Evolutionary conservation across 2,329 filamentous ascomycete genomes (phyloP), one percentile per base, ranked within the genome.

Genomic region (Neonectria ditissima): DNA sequence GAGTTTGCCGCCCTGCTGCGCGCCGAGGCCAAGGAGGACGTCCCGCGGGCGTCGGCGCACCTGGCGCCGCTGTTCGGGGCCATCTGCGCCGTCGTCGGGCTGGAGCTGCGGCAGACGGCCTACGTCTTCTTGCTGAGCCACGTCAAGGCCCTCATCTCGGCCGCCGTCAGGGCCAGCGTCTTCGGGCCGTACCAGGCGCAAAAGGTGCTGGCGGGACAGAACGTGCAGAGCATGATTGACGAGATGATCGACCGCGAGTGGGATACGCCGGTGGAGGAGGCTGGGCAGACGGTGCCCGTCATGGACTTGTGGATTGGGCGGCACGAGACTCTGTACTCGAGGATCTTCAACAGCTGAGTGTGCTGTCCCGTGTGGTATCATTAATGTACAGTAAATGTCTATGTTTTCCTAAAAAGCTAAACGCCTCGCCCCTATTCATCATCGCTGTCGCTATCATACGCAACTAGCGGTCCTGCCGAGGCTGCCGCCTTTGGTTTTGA

Each of bases 401-500:
- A 69, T 72, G 67, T 58, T 64, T 63, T 62, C 55, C 59, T 67
- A 61, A 55, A 55, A 65, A 65, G 63, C 62, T 60, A 74, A 71
- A 69, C 69, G 64, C 74, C 63, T 73, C 72, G 66, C 64, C 51
- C 67, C 77, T 78, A 80, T 74, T 84, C 80, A 59, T 84, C 91
- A 65, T 97, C 94, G 75, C 94, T 92, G 79, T 97, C 94, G 75
- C 94, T 92, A 78, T 96, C 94, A 74, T 99, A 99, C 26, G 87
- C 92, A 20, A 97, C 96, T 68, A 98, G 80, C 7, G 93, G 92
- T 1, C 92, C 93, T 18, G 86, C 79, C 28, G 87, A 68, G 10
- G 85, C 80, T 9, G 85, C 80, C 10, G 85, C 78, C 55, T 88
- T 84, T 24, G 83, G 79, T 75, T 86, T 87, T 32, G 84, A 82